Base-by-base conservation (phyloP, 148 eudicot species). In the Vaccinium myrtillus region DNA sequence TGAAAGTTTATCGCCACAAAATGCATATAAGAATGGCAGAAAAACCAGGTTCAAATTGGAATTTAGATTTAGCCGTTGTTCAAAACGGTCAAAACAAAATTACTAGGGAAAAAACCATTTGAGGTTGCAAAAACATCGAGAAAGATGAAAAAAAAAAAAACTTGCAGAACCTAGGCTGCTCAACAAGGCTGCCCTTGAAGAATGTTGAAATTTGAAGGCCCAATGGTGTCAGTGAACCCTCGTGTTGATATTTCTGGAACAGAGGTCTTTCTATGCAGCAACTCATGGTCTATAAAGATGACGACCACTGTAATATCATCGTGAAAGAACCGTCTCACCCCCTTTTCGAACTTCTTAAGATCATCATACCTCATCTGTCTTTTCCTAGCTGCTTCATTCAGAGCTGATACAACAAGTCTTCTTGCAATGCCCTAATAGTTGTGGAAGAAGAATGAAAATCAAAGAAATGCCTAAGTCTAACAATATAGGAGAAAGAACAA, bases 231-330 rank as follows among this genome's bases (percentile, higher is more conserved):
- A 19, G 81, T 78, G 59, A 89, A 91, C 61, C 93, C 97, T 84
- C 90, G 88, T 39, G 91, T 79, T 1, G 97, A 92, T 8, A 90
- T 39, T 61, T 87, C 93, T 56, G 92, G 89, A 7, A 85, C 83
- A 25, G 82, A 27, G 14, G 8, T 74, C 49, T 78, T 87, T 53
- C 74, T 51, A 21, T 83, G 86, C 67, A 82, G 73, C 88, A 85
- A 67, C 39, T 89, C 89, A n/a, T 88, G 91, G 83, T 94, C 94
- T 55, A 94, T 83, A 77, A 90, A 94, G 82, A 91, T 46, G 80
- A 95, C 95, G 8, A 90, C 88, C 48, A 95, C 93, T 11, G 95
- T 91, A 25, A 93, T 92, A 53, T 95, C 98, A 63, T 95, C 98
- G 76, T 93, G 96, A 74, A 87, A 86, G 65, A 55, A 46, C 79